phyloP scores from a whole-genome alignment of 768 basidiomycete species.

The Imleria badia region DNA sequence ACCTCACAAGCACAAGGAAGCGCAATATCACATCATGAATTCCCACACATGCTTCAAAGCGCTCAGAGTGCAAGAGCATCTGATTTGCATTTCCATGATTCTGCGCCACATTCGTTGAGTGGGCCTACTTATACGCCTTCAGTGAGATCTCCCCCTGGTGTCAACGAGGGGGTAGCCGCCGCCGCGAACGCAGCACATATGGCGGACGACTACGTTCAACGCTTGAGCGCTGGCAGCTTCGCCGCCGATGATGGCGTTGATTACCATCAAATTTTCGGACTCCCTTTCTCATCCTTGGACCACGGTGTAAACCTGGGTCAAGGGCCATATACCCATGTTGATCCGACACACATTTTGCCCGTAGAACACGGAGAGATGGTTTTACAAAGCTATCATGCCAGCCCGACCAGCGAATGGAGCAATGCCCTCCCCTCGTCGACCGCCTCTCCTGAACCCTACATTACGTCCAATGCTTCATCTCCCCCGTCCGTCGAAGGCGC shows the following conservation, averaged over 20 bases:
- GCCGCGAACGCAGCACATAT: conserved; percentile 65
- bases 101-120: conserved; percentile 30
- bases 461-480: conserved; percentile 67
- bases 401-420: conserved; percentile 83
- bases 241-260: conserved; percentile 60
- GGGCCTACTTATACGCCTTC: conserved; percentile 37
- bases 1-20: conserved; percentile 32
- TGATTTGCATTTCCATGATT: conserved; percentile 33
- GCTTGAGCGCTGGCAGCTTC: conserved; percentile 49
- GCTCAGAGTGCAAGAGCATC: conserved; percentile 29
- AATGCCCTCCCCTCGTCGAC: conserved; percentile 68
- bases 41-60: conserved; percentile 34
- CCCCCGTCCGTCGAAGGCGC: conserved; percentile 65
- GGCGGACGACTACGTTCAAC: conserved; percentile 70
- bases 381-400: conserved; percentile 61
- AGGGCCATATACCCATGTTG: conserved; percentile 74
- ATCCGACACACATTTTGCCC: conserved; percentile 86
- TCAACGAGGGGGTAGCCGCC: conserved; percentile 54
- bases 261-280: conserved; percentile 61
- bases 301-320: conserved; percentile 39
- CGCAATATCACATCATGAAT: conserved; percentile 37
- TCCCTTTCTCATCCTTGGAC: conserved; percentile 61
- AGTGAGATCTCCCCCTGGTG: conserved; percentile 29
- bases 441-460: conserved; percentile 75
- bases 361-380: conserved; percentile 41